These are phyloP conservation scores for Solanum habrochaites DNA, from an alignment of 257 asterid genomes.

Conservation along the genomic window DNA sequence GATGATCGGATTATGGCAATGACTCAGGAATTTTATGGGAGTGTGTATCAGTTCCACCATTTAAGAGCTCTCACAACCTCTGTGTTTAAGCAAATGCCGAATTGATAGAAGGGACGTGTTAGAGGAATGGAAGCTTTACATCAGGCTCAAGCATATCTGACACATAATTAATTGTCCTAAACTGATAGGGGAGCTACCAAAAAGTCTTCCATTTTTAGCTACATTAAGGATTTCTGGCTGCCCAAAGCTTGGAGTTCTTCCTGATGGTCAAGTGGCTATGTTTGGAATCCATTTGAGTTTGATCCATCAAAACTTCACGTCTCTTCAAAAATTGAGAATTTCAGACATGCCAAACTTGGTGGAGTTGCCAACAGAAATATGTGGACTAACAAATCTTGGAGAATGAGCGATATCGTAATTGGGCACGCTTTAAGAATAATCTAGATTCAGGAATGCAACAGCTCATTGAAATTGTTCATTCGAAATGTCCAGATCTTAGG, in stretches of 20 bases:
- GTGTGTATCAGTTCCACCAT: slow-evolving; percentile 20
- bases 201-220: slow-evolving; percentile 36
- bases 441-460: background rate
- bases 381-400: background rate
- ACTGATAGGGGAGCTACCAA: slow-evolving; percentile 24
- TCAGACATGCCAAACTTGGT: background rate
- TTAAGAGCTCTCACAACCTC: slow-evolving; percentile 44
- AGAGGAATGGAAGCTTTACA: slow-evolving; percentile 27
- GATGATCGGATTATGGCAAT: slow-evolving; percentile 35
- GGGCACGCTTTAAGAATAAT: background rate
- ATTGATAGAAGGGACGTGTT: slow-evolving; percentile 55
- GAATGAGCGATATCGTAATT: background rate
- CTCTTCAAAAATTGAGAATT: background rate
- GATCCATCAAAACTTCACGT: background rate
- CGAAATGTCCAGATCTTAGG: background rate
- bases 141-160: slow-evolving; percentile 35
- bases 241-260: slow-evolving; percentile 47
- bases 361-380: background rate
- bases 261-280: slow-evolving; percentile 3
- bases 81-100: slow-evolving; percentile 54
- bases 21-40: slow-evolving; percentile 41
- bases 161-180: slow-evolving; percentile 40
- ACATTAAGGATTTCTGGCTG: slow-evolving; percentile 55
- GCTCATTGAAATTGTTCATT: background rate
- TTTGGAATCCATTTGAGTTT: background rate